phyloP scores from a whole-genome alignment of 2,329 filamentous ascomycete genomes.

The Penicillium brevicompactum region DNA sequence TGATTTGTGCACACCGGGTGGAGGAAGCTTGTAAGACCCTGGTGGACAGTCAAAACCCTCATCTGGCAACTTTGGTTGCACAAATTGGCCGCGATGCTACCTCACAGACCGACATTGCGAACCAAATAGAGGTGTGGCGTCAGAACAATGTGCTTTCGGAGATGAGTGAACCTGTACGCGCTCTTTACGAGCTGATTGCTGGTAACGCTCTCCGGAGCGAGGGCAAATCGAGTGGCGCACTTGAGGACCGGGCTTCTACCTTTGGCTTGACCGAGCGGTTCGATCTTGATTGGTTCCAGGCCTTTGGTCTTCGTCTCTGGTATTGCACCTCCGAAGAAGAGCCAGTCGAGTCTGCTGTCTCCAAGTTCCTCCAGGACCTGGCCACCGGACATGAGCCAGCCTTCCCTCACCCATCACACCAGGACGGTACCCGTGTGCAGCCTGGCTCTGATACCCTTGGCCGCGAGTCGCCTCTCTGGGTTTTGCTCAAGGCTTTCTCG shows the following conservation, averaged over 20 bases:
- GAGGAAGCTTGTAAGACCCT: conserved; percentile 81
- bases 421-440: conserved; percentile 64
- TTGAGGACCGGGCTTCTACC: conserved; percentile 77
- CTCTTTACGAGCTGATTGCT: conserved; percentile 84
- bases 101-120: conserved; percentile 72
- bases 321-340: conserved; percentile 74
- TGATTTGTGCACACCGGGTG: conserved; percentile 76
- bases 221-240: conserved; percentile 68
- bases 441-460: conserved; percentile 58
- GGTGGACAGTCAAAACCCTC: conserved; percentile 73
- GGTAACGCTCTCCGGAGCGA: conserved; percentile 85
- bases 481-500: conserved; percentile 79
- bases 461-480: conserved; percentile 79
- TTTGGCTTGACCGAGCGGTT: conserved; percentile 86
- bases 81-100: conserved; percentile 74
- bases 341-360: conserved; percentile 71
- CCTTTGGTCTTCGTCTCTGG: conserved; percentile 89
- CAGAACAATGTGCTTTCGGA: conserved; percentile 82
- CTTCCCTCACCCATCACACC: conserved; percentile 71
- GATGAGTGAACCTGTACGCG: conserved; percentile 79
- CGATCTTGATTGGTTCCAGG: conserved; percentile 86
- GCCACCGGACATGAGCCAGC: conserved; percentile 68
- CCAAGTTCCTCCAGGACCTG: conserved; percentile 73
- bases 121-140: conserved; percentile 83
- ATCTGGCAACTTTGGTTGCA: conserved; percentile 80